Evolutionary conservation across 441 rosid species (phyloP).

Genomic region (Theobroma grandiflorum): DNA sequence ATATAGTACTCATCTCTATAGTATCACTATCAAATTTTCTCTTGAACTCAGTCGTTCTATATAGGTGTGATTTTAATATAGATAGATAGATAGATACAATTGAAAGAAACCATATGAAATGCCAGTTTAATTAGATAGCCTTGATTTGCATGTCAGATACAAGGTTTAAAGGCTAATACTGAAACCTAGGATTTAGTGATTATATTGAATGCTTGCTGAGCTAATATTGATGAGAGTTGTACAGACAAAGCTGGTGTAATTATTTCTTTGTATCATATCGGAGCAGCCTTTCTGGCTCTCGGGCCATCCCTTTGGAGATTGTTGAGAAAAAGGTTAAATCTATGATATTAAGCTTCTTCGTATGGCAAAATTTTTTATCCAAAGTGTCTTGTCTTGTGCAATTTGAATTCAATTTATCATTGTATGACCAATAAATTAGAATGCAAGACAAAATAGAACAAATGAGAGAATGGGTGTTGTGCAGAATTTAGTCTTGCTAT

Average conservation of each 20-base stretch:
- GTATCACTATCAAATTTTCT: neutral
- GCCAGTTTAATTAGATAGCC: neutral
- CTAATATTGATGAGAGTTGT: neutral
- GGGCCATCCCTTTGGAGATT: neutral
- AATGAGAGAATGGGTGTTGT: neutral
- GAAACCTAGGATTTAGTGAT: neutral
- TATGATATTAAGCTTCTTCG: neutral
- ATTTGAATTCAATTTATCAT: neutral
- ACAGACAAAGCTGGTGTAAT: neutral
- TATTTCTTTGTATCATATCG: neutral
- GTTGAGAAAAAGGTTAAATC: neutral
- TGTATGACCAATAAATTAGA: neutral
- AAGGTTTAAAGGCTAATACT: neutral
- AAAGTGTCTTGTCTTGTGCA: neutral
- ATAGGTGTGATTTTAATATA: too few relatives aligned
- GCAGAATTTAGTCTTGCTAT: neutral
- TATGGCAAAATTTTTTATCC: neutral
- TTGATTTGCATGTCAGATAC: neutral
- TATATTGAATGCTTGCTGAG: neutral
- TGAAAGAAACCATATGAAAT: neutral
- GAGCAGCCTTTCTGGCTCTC: neutral
- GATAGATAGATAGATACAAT: neutral
- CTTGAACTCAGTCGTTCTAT: neutral
- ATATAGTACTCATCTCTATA: neutral
- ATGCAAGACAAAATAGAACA: neutral